Conservation (phyloP, 768 basidiomycete genomes). For the Agaricus sinodeliciosus region DNA sequence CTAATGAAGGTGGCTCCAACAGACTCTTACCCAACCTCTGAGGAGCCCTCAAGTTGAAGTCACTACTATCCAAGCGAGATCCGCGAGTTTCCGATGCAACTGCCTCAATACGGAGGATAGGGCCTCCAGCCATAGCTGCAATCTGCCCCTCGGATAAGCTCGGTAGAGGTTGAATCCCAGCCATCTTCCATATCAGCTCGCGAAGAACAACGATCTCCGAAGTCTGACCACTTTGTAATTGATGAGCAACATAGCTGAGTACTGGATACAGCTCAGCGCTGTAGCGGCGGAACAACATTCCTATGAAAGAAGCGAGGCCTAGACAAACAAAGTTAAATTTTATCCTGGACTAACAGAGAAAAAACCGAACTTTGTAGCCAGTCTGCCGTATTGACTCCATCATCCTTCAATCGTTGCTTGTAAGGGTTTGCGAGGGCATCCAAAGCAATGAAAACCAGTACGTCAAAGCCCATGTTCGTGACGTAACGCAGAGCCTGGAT, state of each 20-base stretch:
- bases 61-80: conserved; percentile 60
- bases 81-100: conserved; percentile 76
- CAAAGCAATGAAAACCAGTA: conserved; percentile 80
- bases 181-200: conserved; percentile 93
- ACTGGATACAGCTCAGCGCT: conserved; percentile 78
- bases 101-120: conserved; percentile 80
- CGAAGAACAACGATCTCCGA: conserved; percentile 89
- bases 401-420: conserved; percentile 81
- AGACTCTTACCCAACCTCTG: conserved; percentile 59
- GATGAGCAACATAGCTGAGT: conserved; percentile 87
- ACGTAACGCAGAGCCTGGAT: conserved; percentile 86
- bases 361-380: conserved; percentile 82
- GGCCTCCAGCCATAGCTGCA: conserved; percentile 86
- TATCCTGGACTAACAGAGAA: background rate
- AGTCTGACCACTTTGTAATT: conserved; percentile 74
- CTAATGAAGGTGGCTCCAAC: conserved; percentile 57
- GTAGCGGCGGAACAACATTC: conserved; percentile 86
- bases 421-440: conserved; percentile 81
- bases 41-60: conserved; percentile 59
- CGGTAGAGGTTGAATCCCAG: conserved; percentile 86
- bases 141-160: conserved; percentile 88
- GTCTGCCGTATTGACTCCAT: conserved; percentile 84
- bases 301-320: conserved; percentile 93
- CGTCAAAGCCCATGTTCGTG: conserved; percentile 92
- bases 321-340: conserved; percentile 10